Evolutionary conservation across 177 flowering plant genomes (phyloP).

Genomic region (Vitis hybrid): DNA sequence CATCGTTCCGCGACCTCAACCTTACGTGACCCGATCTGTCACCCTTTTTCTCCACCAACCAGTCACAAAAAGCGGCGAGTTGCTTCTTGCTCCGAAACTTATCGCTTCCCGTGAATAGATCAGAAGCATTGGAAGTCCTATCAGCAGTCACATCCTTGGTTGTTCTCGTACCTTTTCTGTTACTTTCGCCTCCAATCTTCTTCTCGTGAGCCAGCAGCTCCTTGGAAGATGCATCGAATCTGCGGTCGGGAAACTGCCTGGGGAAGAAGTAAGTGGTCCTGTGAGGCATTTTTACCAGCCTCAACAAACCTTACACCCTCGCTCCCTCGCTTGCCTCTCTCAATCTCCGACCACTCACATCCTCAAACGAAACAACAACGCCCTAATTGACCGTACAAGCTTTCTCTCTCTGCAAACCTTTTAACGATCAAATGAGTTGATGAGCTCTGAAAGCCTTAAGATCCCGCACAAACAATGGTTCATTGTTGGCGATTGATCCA

Average conservation of each 20-base stretch:
- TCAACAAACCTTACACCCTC: slow-evolving; percentile 14
- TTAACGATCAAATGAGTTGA: too few relatives aligned
- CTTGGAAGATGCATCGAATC: slow-evolving; percentile 31
- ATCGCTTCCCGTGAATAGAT: slow-evolving; percentile 42
- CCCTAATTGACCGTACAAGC: too few relatives aligned
- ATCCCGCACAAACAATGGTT: too few relatives aligned
- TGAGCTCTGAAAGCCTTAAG: too few relatives aligned
- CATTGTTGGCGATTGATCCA: neutral
- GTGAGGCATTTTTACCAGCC: slow-evolving; percentile 71
- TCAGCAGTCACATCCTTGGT: neutral
- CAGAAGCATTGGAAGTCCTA: slow-evolving; percentile 20
- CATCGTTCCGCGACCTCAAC: slow-evolving; percentile 15
- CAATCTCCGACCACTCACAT: neutral
- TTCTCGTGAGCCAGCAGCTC: slow-evolving; percentile 50
- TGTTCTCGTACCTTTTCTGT: slow-evolving; percentile 6
- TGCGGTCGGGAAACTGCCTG: slow-evolving; percentile 59
- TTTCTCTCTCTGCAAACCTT: too few relatives aligned
- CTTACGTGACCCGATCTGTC: slow-evolving; percentile 29
- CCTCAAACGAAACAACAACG: neutral
- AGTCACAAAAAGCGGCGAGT: slow-evolving; percentile 38
- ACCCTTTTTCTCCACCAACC: slow-evolving; percentile 38
- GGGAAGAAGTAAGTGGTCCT: slow-evolving; percentile 73
- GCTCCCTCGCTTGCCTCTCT: slow-evolving; percentile 4
- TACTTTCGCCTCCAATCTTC: slow-evolving; percentile 29
- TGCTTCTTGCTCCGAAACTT: slow-evolving; percentile 34